Conservation (phyloP, 805 yeast species). For the Saccharomyces cerevisiae region DNA sequence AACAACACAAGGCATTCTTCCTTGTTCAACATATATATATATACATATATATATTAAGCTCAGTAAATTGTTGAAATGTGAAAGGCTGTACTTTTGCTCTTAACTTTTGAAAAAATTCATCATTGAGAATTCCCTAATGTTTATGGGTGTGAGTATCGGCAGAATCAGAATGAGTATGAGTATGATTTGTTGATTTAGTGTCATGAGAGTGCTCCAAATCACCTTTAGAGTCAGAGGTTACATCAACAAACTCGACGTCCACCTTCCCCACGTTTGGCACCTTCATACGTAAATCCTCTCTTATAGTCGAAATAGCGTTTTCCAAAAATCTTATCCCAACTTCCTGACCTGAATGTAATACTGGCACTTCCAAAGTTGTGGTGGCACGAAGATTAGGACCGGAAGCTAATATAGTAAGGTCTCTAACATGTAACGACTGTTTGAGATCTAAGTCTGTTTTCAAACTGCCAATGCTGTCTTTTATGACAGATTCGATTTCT, state of each 20-base stretch:
- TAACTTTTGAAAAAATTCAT: neutral
- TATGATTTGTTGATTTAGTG: conserved; percentile 43
- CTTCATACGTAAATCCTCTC: conserved; percentile 29
- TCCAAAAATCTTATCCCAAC: conserved; percentile 36
- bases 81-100: neutral
- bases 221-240: conserved; percentile 7
- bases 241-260: conserved; percentile 35
- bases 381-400: conserved; percentile 47
- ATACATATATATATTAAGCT: neutral
- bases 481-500: conserved; percentile 35
- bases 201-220: conserved; percentile 1
- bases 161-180: neutral
- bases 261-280: conserved; percentile 39
- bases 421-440: conserved; percentile 32
- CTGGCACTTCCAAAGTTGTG: conserved; percentile 33
- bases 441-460: conserved; percentile 37
- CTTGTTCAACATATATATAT: neutral
- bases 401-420: conserved; percentile 42
- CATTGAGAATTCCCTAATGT: neutral
- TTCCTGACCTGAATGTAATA: conserved; percentile 39
- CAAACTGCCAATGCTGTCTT: conserved; percentile 27
- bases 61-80: neutral
- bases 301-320: conserved; percentile 33
- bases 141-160: neutral
- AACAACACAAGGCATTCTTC: neutral